phyloP scores from a whole-genome alignment of 176 grass and related monocot genomes.

The Cenchrus americanus region DNA sequence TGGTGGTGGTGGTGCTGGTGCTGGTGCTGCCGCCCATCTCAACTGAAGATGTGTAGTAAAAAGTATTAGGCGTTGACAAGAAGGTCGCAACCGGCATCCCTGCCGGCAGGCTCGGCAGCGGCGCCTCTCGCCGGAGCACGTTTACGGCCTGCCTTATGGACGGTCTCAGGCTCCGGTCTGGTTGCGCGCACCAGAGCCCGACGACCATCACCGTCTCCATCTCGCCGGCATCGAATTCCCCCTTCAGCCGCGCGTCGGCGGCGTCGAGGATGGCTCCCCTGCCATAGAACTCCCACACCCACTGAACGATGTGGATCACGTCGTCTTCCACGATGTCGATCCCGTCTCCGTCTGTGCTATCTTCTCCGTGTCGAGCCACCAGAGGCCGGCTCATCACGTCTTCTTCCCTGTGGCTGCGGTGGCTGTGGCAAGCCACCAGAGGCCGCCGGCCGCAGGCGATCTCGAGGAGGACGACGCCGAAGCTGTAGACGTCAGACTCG shows the following conservation, averaged over 20 bases:
- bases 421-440: not conserved
- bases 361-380: too few relatives aligned
- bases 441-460: constrained; percentile 41
- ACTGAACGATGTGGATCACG: not conserved
- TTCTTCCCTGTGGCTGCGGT: too few relatives aligned
- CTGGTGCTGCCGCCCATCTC: not conserved
- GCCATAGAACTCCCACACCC: constrained; percentile 41
- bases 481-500: constrained; percentile 52
- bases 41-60: not conserved
- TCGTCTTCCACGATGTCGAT: not conserved
- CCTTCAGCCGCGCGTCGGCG: constrained; percentile 22
- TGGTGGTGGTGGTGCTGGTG: not conserved
- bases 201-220: constrained; percentile 52
- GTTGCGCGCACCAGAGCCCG: constrained; percentile 58
- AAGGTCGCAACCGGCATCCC: constrained; percentile 43
- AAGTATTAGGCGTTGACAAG: not conserved
- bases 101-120: constrained; percentile 23
- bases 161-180: constrained; percentile 25
- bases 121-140: constrained; percentile 25
- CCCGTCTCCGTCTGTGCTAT: too few relatives aligned
- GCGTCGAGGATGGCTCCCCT: constrained; percentile 22
- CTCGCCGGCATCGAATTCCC: not conserved
- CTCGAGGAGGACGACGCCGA: constrained; percentile 54
- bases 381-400: too few relatives aligned
- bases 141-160: constrained; percentile 49